Conservation (phyloP, 2,329 filamentous ascomycete genomes). For the Aspergillus latus region DNA sequence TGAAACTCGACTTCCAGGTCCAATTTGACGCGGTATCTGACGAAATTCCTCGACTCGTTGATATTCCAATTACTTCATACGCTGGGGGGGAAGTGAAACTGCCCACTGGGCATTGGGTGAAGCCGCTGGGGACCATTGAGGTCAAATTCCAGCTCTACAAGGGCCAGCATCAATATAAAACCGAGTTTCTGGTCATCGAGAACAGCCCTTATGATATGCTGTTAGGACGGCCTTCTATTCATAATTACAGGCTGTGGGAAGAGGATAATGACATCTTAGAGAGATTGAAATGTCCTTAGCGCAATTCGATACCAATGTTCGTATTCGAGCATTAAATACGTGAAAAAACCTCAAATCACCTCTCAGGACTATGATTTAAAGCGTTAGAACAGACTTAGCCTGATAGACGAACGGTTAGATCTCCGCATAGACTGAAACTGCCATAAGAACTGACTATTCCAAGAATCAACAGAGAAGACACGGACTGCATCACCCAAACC, state of each 20-base stretch:
- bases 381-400: too few species aligned
- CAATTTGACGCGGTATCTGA: background rate
- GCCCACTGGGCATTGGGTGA: background rate
- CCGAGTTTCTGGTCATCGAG: slow-evolving; percentile 1
- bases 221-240: background rate
- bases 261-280: background rate
- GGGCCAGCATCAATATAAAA: background rate
- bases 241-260: background rate
- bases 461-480: too few species aligned
- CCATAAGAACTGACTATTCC: too few species aligned
- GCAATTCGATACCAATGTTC: too few species aligned
- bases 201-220: slow-evolving; percentile 1
- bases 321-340: too few species aligned
- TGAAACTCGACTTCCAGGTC: background rate
- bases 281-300: background rate
- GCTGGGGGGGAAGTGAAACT: background rate
- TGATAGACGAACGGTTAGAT: too few species aligned
- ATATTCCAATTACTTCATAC: background rate
- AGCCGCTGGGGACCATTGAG: background rate
- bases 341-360: too few species aligned
- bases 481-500: too few species aligned
- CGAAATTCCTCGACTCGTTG: background rate
- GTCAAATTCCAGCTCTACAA: background rate
- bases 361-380: too few species aligned
- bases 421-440: too few species aligned